Conservation (phyloP, 176 grass and related monocot genomes). For the Elaeis guineensis region DNA sequence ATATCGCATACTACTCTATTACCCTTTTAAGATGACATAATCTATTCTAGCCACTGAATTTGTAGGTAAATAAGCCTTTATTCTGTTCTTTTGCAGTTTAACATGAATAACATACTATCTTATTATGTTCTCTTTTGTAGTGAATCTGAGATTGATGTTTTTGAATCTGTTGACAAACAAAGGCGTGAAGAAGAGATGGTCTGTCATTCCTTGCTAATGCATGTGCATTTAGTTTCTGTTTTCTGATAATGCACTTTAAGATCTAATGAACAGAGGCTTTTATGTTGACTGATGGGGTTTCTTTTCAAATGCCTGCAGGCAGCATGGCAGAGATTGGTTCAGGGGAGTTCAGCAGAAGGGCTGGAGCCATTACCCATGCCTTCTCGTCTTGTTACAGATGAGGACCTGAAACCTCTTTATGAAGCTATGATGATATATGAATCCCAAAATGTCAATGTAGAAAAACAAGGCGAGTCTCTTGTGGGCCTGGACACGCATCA, state of each 20-base stretch:
- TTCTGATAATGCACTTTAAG: no score
- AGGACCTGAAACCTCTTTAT: constrained; percentile 69
- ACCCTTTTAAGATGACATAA: no score
- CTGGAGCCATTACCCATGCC: constrained; percentile 42
- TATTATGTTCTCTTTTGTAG: constrained; percentile 34
- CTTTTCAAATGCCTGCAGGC: constrained; percentile 35
- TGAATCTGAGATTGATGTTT: constrained; percentile 92
- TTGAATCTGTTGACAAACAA: constrained; percentile 92
- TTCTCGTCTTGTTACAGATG: constrained; percentile 86
- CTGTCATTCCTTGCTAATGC: neutral
- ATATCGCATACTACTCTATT: neutral
- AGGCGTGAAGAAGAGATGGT: constrained; percentile 82
- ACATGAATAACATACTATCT: no score
- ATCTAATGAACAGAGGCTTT: no score
- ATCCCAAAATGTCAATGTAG: constrained; percentile 52
- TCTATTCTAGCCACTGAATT: no score
- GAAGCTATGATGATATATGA: constrained; percentile 85
- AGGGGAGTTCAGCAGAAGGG: constrained; percentile 48
- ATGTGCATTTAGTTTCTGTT: no score
- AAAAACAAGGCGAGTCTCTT: constrained; percentile 49
- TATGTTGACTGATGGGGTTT: no score
- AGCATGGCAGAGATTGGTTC: constrained; percentile 59
- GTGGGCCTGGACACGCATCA: constrained; percentile 74
- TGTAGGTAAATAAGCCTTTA: no score
- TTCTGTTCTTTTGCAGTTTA: no score